Conservation (phyloP, 176 grass and related monocot genomes). For the Neostapfia colusana region DNA sequence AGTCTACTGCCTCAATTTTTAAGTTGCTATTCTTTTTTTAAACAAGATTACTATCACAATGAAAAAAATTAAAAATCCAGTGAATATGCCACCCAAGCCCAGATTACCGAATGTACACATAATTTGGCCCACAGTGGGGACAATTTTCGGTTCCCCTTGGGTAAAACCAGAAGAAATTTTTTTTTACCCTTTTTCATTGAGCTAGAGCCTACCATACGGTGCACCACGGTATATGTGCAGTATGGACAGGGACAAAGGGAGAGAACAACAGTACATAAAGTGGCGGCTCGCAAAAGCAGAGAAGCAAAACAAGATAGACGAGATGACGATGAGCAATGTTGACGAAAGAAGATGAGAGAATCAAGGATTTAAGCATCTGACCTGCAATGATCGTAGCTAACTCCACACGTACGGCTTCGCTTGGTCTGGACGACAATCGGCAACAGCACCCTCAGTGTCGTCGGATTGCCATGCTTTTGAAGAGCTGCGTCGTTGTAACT, state of each 20-base stretch:
- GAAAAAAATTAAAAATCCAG: too few species aligned
- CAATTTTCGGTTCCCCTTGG: conserved; percentile 35
- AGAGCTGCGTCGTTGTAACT: conserved; percentile 17
- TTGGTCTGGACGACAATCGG: neutral
- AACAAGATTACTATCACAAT: too few species aligned
- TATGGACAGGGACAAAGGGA: neutral
- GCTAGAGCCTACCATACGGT: neutral
- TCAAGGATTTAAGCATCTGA: conserved; percentile 58
- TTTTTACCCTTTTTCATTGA: neutral
- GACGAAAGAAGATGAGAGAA: conserved; percentile 10
- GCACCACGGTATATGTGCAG: conserved; percentile 25
- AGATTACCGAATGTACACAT: conserved; percentile 50
- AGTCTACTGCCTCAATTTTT: conserved; percentile 2
- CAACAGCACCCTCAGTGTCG: conserved; percentile 12
- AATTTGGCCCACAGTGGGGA: conserved; percentile 44
- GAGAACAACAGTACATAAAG: conserved; percentile 21
- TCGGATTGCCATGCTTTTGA: conserved; percentile 13
- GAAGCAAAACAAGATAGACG: conserved; percentile 40
- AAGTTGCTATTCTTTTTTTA: too few species aligned
- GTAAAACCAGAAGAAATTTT: conserved; percentile 31
- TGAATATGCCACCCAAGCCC: conserved; percentile 41
- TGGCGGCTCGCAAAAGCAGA: neutral
- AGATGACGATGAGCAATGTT: conserved; percentile 7
- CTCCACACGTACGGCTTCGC: conserved; percentile 33
- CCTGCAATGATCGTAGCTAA: conserved; percentile 43